Base-by-base conservation (phyloP, 202 grass and related monocot genomes). In the Brachypodium distachyon region DNA sequence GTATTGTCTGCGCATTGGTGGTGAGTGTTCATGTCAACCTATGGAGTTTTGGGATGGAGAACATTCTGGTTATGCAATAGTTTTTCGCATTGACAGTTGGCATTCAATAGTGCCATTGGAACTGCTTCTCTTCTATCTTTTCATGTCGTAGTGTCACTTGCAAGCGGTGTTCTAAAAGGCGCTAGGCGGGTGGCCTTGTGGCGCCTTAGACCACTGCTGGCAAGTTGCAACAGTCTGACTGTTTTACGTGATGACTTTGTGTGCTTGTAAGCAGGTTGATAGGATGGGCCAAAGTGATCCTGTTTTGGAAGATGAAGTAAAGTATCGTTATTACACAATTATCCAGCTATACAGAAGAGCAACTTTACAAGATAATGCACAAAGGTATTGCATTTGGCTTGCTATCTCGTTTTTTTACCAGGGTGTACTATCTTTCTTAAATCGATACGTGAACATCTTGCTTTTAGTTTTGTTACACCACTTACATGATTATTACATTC, bases 291-390 rank as follows among this genome's bases (percentile, higher is more conserved):
- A 89, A 70, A 89, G 82, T 60, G 96, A 98, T 47, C 89, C 96
- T 47, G 85, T 88, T 77, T 82, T 98, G 85, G 96, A 99, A 83
- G 96, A 99, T 60, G 96, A 99, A 87, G 92, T 99, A 66, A 99
- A 99, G 74, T 99, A 87, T 52, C 91, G 96, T 43, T 99, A 90
- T 71, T 93, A 91, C 84, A 90, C 87, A 67, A 93, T 95, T 60
- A 95, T 99, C 66, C 92, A 99, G 81, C 76, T 99, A 46, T 99
- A 99, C 54, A 89, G 92, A 88, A 86, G 92, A 74, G 83, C 96
- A 77, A 95, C 91, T 83, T 85, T 99, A 73, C 96, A 95, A 87
- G 96, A 95, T 90, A 98, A 95, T 83, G 96, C 91, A 73, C 91
- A 95, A 81, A 92, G 96, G 96, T 98, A 73, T 50, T 13, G 1